Evolutionary conservation across 805 yeast genomes (phyloP).

Genomic region (Ogataea methanolica): DNA sequence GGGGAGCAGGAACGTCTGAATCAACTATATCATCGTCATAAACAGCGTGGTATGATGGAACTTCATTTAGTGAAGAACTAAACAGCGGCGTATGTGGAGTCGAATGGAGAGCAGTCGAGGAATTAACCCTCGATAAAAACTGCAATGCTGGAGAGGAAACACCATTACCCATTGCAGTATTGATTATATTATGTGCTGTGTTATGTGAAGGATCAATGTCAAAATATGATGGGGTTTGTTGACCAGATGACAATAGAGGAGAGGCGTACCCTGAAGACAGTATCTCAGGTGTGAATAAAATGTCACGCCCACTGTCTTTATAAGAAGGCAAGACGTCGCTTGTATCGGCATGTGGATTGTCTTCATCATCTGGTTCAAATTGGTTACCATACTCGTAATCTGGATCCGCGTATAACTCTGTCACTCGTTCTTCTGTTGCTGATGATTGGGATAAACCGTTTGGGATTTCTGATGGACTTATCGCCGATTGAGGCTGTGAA

Average conservation of each 20-base stretch:
- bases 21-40: conserved; percentile 24
- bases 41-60: conserved; percentile 24
- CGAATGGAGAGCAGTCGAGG: conserved; percentile 4
- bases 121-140: conserved; percentile 19
- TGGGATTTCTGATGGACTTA: neutral
- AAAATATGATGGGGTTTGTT: conserved; percentile 11
- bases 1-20: conserved; percentile 19
- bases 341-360: conserved; percentile 3
- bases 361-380: conserved; percentile 14
- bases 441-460: neutral
- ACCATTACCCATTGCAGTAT: neutral
- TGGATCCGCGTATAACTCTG: conserved; percentile 13
- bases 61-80: conserved; percentile 10
- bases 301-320: conserved; percentile 17
- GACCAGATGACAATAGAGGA: conserved; percentile 8
- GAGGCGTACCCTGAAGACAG: conserved; percentile 9
- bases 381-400: conserved; percentile 9
- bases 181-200: neutral
- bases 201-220: conserved; percentile 1
- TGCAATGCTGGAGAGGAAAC: conserved; percentile 13
- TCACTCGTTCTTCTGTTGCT: neutral
- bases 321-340: conserved; percentile 22
- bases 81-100: conserved; percentile 4
- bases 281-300: conserved; percentile 16
- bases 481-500: neutral